Percentiles rank a stretch among this genome's conserved stretches.
These are phyloP conservation scores for Anastatica hierochuntica DNA, from an alignment of 345 rosid genomes.

Conservation along the genomic window DNA sequence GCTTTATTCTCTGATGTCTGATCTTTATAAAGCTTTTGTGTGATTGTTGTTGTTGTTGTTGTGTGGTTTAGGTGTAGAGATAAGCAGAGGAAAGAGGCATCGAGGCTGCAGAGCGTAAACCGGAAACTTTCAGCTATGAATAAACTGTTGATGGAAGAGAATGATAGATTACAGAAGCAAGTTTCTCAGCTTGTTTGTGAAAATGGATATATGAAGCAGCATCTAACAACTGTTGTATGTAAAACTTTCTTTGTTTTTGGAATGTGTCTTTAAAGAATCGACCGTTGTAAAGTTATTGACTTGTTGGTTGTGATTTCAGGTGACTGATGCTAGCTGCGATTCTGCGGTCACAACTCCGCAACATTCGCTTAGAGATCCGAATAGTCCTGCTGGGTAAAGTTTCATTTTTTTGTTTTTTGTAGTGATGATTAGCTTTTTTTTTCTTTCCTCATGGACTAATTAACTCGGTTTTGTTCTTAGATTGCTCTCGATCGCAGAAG, in stretches of 20 bases:
- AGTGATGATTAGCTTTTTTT: neutral
- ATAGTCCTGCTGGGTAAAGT: conserved; percentile 92
- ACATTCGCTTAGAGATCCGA: conserved; percentile 86
- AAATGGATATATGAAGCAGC: conserved; percentile 88
- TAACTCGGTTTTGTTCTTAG: conserved; percentile 29
- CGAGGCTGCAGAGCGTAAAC: conserved; percentile 89
- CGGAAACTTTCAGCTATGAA: conserved; percentile 93
- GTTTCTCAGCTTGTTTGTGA: conserved; percentile 97
- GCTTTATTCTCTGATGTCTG: neutral
- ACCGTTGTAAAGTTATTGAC: neutral
- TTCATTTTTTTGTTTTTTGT: neutral
- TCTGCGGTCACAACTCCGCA: conserved; percentile 91
- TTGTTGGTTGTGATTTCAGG: conserved; percentile 14
- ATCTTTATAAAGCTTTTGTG: conserved; percentile 5
- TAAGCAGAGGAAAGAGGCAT: conserved; percentile 97
- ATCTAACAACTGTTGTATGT: conserved; percentile 55
- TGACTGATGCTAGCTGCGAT: conserved; percentile 85
- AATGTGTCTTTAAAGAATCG: neutral
- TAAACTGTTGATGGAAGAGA: conserved; percentile 97
- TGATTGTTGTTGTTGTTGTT: conserved; percentile 31
- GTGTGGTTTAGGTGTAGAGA: conserved; percentile 72
- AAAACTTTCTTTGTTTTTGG: neutral
- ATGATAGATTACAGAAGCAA: conserved; percentile 95
- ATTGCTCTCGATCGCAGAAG: conserved; percentile 98
- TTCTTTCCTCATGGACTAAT: conserved; percentile 1